Conservation (phyloP, 2,329 filamentous ascomycete genomes). For the Cladobotryum mycophilum region DNA sequence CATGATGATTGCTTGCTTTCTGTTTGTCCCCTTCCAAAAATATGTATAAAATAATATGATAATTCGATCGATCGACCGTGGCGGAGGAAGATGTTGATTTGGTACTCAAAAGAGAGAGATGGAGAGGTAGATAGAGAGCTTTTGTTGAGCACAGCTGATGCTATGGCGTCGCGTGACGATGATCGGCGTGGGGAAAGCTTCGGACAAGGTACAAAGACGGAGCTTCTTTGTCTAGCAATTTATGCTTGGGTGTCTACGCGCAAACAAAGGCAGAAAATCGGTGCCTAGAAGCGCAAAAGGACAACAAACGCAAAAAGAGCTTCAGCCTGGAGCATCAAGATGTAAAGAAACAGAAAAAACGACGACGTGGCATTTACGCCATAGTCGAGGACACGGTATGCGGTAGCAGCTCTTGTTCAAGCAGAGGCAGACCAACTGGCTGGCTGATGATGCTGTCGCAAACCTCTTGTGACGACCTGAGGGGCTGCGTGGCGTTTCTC, state of each 20-base stretch:
- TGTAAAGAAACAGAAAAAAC: background rate
- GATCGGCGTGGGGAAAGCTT: no score
- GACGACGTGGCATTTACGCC: background rate
- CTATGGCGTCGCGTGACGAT: no score
- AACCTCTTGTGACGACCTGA: background rate
- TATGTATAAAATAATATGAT: background rate
- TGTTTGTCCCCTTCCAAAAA: background rate
- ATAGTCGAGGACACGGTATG: background rate
- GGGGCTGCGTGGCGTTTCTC: background rate
- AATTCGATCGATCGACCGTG: background rate
- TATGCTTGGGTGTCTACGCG: background rate
- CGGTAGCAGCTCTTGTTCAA: no score
- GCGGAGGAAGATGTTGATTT: no score
- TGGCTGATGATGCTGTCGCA: background rate
- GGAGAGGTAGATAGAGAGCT: background rate
- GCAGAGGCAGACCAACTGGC: background rate
- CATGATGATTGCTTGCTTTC: constrained; percentile 35
- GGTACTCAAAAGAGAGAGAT: no score
- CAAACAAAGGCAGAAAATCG: background rate
- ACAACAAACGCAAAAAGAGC: background rate
- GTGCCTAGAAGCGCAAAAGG: background rate
- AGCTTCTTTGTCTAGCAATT: background rate
- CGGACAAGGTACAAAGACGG: background rate
- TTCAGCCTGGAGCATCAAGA: background rate
- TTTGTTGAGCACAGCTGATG: background rate